phyloP scores from a whole-genome alignment of 768 basidiomycete species.

The Vishniacozyma victoriae region DNA sequence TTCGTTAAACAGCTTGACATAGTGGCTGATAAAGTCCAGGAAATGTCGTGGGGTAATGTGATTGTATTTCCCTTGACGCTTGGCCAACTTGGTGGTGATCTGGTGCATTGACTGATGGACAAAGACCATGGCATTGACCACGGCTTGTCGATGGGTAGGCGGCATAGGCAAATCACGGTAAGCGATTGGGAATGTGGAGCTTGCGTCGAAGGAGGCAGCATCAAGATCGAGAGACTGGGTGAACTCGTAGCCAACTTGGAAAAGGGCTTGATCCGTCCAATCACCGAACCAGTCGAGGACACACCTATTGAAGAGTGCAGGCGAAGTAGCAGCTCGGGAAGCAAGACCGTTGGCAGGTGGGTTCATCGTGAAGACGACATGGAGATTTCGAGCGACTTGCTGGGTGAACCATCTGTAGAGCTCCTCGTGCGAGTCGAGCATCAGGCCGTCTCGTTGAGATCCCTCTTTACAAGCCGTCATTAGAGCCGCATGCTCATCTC shows the following conservation, averaged over 20 bases:
- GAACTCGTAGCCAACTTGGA: slow-evolving; percentile 96
- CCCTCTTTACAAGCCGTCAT: slow-evolving; percentile 99
- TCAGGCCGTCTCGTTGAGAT: slow-evolving; percentile 94
- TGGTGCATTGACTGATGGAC: slow-evolving; percentile 84
- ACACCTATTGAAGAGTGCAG: slow-evolving; percentile 91
- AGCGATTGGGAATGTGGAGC: slow-evolving; percentile 77
- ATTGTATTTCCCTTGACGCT: slow-evolving; percentile 90
- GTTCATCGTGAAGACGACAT: slow-evolving; percentile 99
- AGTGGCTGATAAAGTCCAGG: slow-evolving; percentile 97
- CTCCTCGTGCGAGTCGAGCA: slow-evolving; percentile 97
- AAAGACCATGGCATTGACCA: slow-evolving; percentile 87
- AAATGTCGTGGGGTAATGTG: slow-evolving; percentile 97
- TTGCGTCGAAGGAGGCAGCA: slow-evolving; percentile 69
- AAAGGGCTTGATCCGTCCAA: slow-evolving; percentile 98
- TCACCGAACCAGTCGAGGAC: slow-evolving; percentile 99
- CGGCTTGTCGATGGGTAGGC: slow-evolving; percentile 81
- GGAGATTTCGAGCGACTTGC: slow-evolving; percentile 94
- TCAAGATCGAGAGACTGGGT: slow-evolving; percentile 91
- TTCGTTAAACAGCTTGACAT: slow-evolving; percentile 87
- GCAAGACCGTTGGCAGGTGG: slow-evolving; percentile 93
- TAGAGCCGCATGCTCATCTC: slow-evolving; percentile 94
- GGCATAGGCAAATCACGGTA: slow-evolving; percentile 78
- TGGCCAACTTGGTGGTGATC: slow-evolving; percentile 80
- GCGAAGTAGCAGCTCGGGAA: slow-evolving; percentile 92
- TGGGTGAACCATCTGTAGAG: slow-evolving; percentile 98